Conservation (phyloP, 441 rosid species). For the Arabidopsis lyrata region DNA sequence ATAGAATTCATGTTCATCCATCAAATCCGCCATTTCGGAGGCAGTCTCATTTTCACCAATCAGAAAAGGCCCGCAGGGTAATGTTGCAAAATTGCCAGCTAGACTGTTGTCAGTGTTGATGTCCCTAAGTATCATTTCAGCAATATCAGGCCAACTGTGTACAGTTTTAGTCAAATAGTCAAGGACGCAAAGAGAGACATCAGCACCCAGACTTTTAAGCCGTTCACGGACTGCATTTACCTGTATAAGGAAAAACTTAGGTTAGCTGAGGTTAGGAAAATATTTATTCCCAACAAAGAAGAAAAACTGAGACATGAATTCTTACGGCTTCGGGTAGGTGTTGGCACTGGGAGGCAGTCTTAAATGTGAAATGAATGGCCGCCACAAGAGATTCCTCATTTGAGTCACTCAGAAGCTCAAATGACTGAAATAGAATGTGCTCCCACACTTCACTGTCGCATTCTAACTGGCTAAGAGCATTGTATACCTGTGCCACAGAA, state of each 20-base stretch:
- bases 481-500: slow-evolving; percentile 70
- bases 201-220: slow-evolving; percentile 81
- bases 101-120: slow-evolving; percentile 78
- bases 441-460: slow-evolving; percentile 94
- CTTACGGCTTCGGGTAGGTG: slow-evolving; percentile 96
- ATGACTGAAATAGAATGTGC: slow-evolving; percentile 70
- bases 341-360: slow-evolving; percentile 92
- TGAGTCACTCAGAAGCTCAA: slow-evolving; percentile 73
- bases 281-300: not conserved
- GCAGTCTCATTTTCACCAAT: slow-evolving; percentile 73
- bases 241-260: slow-evolving; percentile 52
- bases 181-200: slow-evolving; percentile 85
- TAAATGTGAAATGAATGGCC: slow-evolving; percentile 83
- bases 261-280: slow-evolving; percentile 36
- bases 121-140: slow-evolving; percentile 82
- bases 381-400: slow-evolving; percentile 87
- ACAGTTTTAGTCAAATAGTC: slow-evolving; percentile 88
- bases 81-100: slow-evolving; percentile 55
- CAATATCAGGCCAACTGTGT: slow-evolving; percentile 92
- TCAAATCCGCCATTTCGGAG: slow-evolving; percentile 59
- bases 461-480: slow-evolving; percentile 89
- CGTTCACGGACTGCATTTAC: slow-evolving; percentile 86
- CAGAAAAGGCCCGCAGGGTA: slow-evolving; percentile 64
- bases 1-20: slow-evolving; percentile 64
- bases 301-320: slow-evolving; percentile 29